phyloP scores from a whole-genome alignment of 441 rosid genomes.

The Aleurites moluccanus region DNA sequence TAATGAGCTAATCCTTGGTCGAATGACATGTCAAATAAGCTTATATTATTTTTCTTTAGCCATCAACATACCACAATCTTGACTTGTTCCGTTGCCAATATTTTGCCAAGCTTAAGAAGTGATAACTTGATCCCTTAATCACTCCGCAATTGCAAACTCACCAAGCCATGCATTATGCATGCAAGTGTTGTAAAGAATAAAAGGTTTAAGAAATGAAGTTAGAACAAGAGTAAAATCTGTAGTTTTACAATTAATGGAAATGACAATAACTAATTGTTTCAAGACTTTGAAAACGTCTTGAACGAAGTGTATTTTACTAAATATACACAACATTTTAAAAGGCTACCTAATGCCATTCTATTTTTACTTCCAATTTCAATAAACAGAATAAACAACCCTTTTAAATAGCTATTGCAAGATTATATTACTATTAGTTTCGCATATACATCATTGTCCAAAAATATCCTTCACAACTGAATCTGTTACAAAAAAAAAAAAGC shows the following conservation, averaged over 20 bases:
- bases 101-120: neutral
- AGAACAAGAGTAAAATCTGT: too few species aligned
- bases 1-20: neutral
- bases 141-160: neutral
- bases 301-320: neutral
- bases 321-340: neutral
- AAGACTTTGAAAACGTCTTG: slow-evolving; percentile 3
- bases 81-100: neutral
- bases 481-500: slow-evolving; percentile 21
- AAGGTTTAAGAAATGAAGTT: neutral
- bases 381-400: neutral
- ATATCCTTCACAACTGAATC: slow-evolving; percentile 30
- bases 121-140: neutral
- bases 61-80: neutral
- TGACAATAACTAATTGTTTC: neutral
- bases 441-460: slow-evolving; percentile 10
- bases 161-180: neutral
- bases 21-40: too few species aligned
- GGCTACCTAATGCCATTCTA: neutral
- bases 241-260: too few species aligned
- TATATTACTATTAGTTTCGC: neutral
- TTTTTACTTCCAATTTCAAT: neutral
- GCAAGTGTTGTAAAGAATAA: neutral
- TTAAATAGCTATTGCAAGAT: neutral
- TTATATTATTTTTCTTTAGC: neutral